Base-by-base conservation (phyloP, 2,329 filamentous ascomycete species). In the Paecilomyces variotii region DNA sequence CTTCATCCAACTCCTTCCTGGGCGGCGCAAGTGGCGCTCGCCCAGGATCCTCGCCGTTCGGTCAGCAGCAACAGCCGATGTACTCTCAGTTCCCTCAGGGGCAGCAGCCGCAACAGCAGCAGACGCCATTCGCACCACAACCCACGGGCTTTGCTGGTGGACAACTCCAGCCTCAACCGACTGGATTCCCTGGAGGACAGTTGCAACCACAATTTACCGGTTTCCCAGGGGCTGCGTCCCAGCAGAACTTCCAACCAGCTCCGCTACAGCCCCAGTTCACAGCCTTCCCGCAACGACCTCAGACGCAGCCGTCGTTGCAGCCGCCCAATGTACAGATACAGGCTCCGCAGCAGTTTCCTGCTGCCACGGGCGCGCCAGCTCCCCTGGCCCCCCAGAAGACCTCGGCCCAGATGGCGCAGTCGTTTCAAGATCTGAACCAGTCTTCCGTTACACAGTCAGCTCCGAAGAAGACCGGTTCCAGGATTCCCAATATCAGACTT, bases 401-500 rank as follows among this genome's bases (percentile, higher is more conserved):
- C 6, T 87, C 84, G 58, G 76, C 79, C 51, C 84, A 86, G 68
- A 84, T 87, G 68, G 85, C 84, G 60, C 82, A 84, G 67, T 87
- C 84, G 6, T 87, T 87, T 72, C 76, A 80, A 60, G 66, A 70
- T 63, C 70, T 70, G 59, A 75, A 73, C 26, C 75, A 80, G 19
- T 79, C 83, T 28, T 76, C 85, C 9, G 77, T 85, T 12, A 80
- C 85, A 10, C 77, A 85, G 11, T 83, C 87, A 67, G 85, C 88
- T 63, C 82, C 88, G 5, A 86, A 84, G 67, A 73, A 60, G 28
- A 60, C 80, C 51, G 77, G 82, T 11, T 87, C 84, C 66, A 94
- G 89, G 78, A 97, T 99, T 58, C 94, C 94, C 28, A 97, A 89
- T 72, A 95, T 97, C 64, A 84, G 94, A 55, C 78, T 99, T 61